Percentiles rank a stretch among this genome's conserved stretches.
Evolutionary conservation across 2,329 filamentous ascomycete genomes (phyloP).

Genomic region (Fusarium robinianum): DNA sequence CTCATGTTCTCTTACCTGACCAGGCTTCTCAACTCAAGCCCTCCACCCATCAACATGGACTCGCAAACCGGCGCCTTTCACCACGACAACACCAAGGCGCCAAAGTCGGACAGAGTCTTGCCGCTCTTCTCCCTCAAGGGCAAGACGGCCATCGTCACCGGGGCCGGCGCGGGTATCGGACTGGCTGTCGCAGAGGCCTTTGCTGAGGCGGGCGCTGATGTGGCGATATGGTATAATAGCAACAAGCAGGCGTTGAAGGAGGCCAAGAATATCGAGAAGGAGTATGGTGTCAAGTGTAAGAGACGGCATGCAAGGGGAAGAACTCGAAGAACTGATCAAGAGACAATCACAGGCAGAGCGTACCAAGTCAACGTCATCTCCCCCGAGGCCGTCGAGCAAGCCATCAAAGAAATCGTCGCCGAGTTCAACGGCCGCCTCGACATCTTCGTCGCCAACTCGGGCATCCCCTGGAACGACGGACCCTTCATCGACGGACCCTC

Average conservation of each 20-base stretch:
- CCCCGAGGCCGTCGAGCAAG: constrained; percentile 54
- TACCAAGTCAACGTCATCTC: constrained; percentile 66
- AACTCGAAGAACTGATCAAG: too few species aligned
- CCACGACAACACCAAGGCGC: constrained; percentile 59
- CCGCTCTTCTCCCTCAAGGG: constrained; percentile 71
- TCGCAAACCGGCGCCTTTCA: constrained; percentile 56
- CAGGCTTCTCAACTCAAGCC: neutral
- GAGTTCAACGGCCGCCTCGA: constrained; percentile 78
- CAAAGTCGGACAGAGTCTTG: constrained; percentile 57
- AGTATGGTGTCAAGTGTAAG: constrained; percentile 70
- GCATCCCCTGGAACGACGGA: constrained; percentile 73
- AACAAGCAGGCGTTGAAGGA: constrained; percentile 67
- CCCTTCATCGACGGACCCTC: constrained; percentile 67
- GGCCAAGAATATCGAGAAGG: constrained; percentile 65
- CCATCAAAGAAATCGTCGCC: constrained; percentile 57
- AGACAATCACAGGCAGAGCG: constrained; percentile 58
- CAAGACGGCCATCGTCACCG: constrained; percentile 71
- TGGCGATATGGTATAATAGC: constrained; percentile 73
- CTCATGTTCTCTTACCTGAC: neutral
- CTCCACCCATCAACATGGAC: constrained; percentile 42
- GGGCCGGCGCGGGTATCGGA: constrained; percentile 70
- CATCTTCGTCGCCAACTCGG: constrained; percentile 79
- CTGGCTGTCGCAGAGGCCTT: constrained; percentile 65
- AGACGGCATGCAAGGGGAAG: too few species aligned
- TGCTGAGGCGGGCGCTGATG: constrained; percentile 72